phyloP scores from a whole-genome alignment of 495 filamentous ascomycete genomes.

The Hypoxylon lenormandii region DNA sequence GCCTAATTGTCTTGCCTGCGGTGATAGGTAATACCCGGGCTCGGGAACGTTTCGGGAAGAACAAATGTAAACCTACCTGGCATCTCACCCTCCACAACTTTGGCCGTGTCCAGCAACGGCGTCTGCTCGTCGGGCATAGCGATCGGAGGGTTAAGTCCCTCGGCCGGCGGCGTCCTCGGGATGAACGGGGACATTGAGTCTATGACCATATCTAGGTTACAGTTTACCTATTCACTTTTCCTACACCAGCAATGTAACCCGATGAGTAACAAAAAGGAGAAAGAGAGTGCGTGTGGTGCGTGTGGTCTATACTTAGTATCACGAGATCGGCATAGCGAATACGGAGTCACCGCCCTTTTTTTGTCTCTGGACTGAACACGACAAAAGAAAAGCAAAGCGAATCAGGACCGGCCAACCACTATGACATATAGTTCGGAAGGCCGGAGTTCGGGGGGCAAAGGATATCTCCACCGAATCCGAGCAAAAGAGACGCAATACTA shows the following conservation, averaged over 20 bases:
- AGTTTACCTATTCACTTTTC: too few species aligned
- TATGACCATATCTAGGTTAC: slow-evolving; percentile 7
- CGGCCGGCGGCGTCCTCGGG: slow-evolving; percentile 6
- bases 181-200: slow-evolving; percentile 10
- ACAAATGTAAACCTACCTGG: slow-evolving; percentile 23
- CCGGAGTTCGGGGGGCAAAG: neutral
- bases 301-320: slow-evolving; percentile 1
- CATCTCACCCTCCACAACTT: slow-evolving; percentile 7
- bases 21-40: too few species aligned
- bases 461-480: neutral
- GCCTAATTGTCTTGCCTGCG: neutral
- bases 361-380: neutral
- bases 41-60: too few species aligned
- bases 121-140: slow-evolving; percentile 36
- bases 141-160: neutral
- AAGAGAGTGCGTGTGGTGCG: neutral
- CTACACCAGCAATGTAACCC: neutral
- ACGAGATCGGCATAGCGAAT: slow-evolving; percentile 18
- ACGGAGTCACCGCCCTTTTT: neutral
- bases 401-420: neutral
- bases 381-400: neutral
- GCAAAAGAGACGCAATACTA: neutral
- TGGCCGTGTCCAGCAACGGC: slow-evolving; percentile 22
- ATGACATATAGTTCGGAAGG: neutral
- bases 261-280: neutral